Evolutionary conservation across 2,329 filamentous ascomycete species (phyloP).

Genomic region (Penicillium hordei): DNA sequence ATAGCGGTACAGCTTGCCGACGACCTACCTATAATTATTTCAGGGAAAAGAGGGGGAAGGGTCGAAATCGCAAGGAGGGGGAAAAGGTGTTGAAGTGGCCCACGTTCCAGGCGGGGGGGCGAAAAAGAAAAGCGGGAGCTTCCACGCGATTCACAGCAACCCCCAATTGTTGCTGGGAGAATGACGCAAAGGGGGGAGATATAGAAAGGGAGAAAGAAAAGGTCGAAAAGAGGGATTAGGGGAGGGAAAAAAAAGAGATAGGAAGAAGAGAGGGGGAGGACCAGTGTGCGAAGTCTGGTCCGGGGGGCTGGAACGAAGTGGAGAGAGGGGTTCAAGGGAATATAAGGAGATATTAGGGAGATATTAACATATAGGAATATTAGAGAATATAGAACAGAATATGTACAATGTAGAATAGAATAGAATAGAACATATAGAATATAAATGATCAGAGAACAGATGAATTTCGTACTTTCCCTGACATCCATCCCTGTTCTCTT

Average conservation of each 20-base stretch:
- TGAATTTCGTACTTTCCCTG: background rate
- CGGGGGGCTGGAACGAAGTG: constrained; percentile 25
- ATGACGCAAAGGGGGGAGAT: background rate
- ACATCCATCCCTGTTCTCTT: background rate
- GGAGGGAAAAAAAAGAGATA: background rate
- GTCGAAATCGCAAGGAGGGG: constrained; percentile 5
- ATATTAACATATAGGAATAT: background rate
- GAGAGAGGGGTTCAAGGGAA: constrained; percentile 10
- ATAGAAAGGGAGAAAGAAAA: background rate
- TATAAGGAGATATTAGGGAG: background rate
- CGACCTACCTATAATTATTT: background rate
- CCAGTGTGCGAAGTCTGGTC: constrained; percentile 21
- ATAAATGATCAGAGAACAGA: background rate
- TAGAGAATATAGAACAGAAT: background rate
- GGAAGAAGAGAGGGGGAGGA: constrained; percentile 6
- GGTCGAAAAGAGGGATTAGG: background rate
- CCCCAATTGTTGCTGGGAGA: constrained; percentile 5
- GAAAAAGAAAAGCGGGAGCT: constrained; percentile 11
- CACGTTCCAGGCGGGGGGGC: constrained; percentile 16
- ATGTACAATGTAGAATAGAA: background rate
- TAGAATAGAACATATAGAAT: background rate
- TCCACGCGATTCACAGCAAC: constrained; percentile 8
- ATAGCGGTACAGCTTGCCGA: background rate
- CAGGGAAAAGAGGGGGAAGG: constrained; percentile 2
- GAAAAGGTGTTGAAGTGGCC: constrained; percentile 13